Evolutionary conservation across 225 moss, liverwort and hornwort genomes (phyloP), one percentile per base, ranked within the genome.

Genomic region (Takakia lepidozioides): DNA sequence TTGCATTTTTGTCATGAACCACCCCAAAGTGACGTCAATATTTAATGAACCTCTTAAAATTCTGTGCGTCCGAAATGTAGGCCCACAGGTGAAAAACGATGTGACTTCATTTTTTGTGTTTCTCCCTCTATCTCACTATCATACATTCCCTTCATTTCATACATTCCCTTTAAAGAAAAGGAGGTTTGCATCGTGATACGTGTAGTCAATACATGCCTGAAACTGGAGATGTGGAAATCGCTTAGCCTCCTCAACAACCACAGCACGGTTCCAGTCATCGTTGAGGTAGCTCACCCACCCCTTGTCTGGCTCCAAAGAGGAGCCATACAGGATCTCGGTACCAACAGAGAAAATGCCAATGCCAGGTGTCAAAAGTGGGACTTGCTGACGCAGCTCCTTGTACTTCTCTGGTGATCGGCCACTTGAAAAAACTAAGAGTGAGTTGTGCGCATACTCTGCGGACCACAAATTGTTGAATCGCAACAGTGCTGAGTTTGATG

Each of bases 331-430:
- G 52, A 87, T 87, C 59, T 87, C 80, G 40, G 87, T 87, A 43
- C 87, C 87, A 2, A 84, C 87, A 19, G 87, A 87, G 36, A 87
- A 76, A 34, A 87, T 84, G 43, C 80, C 84, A 27, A 87, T 63
- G 27, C 54, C 61, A 1, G 87, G 87, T 6, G 84, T 87, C 14
- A 84, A 59, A 21, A 87, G 74, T 2, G 87, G 87, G 50, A 59
- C 67, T 40, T 81, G 62, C 8, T 37, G 66, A 1, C 80, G 76
- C n/a, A 87, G 44, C 39, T 78, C 64, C 15, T 28, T 60, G 40
- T 87, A 84, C 48, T 77, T 83, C 45, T 61, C 58, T 5, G 80
- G 56, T 23, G 87, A 87, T 13, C 84, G 83, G 4, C 84, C 87
- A 10, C 80, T 76, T 22, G 83, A 80, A 55, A 70, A 87, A 19